Evolutionary conservation across 495 filamentous ascomycete species (phyloP), one percentile per base, ranked within the genome.

Genomic region (Tuber aestivum): DNA sequence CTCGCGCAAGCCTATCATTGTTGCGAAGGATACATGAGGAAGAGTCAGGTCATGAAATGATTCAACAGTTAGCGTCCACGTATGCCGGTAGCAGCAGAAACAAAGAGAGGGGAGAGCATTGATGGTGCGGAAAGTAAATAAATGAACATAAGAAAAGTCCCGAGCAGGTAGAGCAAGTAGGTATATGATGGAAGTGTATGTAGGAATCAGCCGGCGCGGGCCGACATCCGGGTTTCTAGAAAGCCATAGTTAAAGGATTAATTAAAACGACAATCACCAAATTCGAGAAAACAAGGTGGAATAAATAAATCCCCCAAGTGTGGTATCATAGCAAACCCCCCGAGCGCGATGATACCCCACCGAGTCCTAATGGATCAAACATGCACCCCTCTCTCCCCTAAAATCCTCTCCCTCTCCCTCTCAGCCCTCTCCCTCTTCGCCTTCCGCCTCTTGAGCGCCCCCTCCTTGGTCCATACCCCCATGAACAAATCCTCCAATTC

Each of bases 401-500:
- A n/a, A 40, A 45, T 40, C 35, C 20, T 37, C 71, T 80, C 65
- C 76, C n/a, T 65, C 70, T 70, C 41, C 74, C 44, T 72, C 75
- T 65, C 74, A 76, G 68, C 73, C 61, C 72, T 81, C 42, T 76
- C 72, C 70, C 86, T 86, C 81, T 86, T 92, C 74, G 85, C 85
- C 83, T 86, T 86, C 78, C 93, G 86, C 79, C 93, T 87, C 84
- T 86, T 87, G 38, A 85, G 86, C 45, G 92, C 94, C 56, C 89
- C 83, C 70, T 88, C 88, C 23, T 91, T 86, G 79, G 90, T 92
- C 95, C 95, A 98, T 3, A 93, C 87, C 0, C 95, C 95, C 18
- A 89, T 87, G 85, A 98, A 97, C 71, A 98, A 82, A 83, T 97
- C 94, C 81, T 97, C 95, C 77, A 94, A 97, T 85, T 98, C 95